Evolutionary conservation across 1,284 basidiomycete species (phyloP).

Genomic region (Hymenochaete sp.): DNA sequence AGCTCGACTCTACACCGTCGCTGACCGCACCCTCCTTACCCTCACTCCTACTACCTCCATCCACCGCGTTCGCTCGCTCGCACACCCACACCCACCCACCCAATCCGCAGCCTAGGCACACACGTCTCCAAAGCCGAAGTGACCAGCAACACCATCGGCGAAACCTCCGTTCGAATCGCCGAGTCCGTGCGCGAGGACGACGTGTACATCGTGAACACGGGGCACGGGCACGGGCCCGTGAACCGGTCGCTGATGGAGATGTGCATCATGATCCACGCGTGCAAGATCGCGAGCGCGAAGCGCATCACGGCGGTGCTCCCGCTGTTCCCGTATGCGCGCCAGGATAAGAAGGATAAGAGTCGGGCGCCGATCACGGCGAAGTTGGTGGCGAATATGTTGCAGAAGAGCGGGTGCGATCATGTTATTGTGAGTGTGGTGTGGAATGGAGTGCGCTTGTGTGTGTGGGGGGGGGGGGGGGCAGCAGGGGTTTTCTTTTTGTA

Average conservation of each 20-base stretch:
- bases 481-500: not conserved
- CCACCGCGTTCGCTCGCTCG: slow-evolving; percentile 20
- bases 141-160: slow-evolving; percentile 84
- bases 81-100: not conserved
- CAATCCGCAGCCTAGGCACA: slow-evolving; percentile 61
- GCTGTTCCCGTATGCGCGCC: slow-evolving; percentile 89
- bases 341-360: slow-evolving; percentile 99
- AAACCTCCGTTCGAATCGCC: slow-evolving; percentile 84
- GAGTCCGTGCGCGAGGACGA: slow-evolving; percentile 98
- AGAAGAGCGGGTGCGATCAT: slow-evolving; percentile 96
- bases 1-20: not conserved
- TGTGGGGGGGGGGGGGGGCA: not conserved
- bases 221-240: slow-evolving; percentile 76
- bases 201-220: slow-evolving; percentile 98
- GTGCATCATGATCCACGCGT: slow-evolving; percentile 99
- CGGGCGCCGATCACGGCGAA: slow-evolving; percentile 98
- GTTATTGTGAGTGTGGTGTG: slow-evolving; percentile 71
- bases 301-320: slow-evolving; percentile 96
- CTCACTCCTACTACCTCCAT: slow-evolving; percentile 7
- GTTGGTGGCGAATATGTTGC: slow-evolving; percentile 98
- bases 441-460: slow-evolving; percentile 5
- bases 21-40: not conserved
- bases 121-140: slow-evolving; percentile 81
- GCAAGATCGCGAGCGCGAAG: slow-evolving; percentile 94
- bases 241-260: slow-evolving; percentile 93